Conservation (phyloP, 257 asterid genomes). For the Scutellaria minor region DNA sequence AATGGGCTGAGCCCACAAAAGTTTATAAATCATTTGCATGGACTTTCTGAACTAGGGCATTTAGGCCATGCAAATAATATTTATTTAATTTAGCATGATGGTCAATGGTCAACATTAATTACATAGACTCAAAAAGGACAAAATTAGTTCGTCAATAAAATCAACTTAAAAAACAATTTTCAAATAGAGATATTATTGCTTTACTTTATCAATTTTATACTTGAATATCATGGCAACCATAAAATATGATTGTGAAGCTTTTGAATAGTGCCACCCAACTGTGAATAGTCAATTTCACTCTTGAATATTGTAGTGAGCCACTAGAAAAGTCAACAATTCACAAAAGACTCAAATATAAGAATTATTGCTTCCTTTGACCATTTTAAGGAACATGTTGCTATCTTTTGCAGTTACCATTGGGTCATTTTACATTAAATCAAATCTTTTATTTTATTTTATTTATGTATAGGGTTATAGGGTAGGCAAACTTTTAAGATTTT, state of each 20-base stretch:
- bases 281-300: background rate
- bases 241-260: slow-evolving; percentile 10
- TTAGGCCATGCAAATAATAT: background rate
- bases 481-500: too few species aligned
- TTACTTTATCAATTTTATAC: background rate
- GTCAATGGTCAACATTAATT: too few species aligned
- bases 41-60: background rate
- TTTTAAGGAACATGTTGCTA: background rate
- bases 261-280: background rate
- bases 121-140: background rate
- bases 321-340: background rate
- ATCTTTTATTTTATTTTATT: too few species aligned
- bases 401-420: background rate
- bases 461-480: slow-evolving; percentile 28
- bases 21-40: background rate
- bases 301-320: slow-evolving; percentile 1
- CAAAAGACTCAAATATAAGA: background rate
- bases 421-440: background rate
- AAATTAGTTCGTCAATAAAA: background rate
- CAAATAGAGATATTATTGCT: background rate
- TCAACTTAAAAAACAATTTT: background rate
- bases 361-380: background rate
- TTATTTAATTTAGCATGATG: background rate
- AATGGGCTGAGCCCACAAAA: background rate
- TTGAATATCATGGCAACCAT: background rate